phyloP scores from a whole-genome alignment of 768 basidiomycete species.

The Tremella mesenterica region DNA sequence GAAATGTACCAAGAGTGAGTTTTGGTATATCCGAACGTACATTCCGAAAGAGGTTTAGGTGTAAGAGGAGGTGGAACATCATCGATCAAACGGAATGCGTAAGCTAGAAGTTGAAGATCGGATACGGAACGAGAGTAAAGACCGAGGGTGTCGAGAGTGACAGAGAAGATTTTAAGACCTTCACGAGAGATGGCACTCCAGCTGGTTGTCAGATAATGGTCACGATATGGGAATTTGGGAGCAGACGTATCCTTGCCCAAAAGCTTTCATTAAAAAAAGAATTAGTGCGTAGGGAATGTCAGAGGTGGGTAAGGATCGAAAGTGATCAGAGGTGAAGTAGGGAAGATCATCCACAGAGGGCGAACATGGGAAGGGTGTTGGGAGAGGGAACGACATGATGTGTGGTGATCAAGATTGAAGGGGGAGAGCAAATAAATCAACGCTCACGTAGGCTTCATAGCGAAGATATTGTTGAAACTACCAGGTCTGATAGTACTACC shows the following conservation, averaged over 20 bases:
- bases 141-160: slow-evolving; percentile 40
- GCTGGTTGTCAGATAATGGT: slow-evolving; percentile 1
- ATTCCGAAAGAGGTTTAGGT: slow-evolving; percentile 20
- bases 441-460: slow-evolving; percentile 40
- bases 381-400: too few relatives aligned
- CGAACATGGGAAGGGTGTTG: too few relatives aligned
- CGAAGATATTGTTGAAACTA: slow-evolving; percentile 41
- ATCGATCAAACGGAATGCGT: slow-evolving; percentile 25
- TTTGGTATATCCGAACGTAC: slow-evolving; percentile 33
- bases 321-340: too few relatives aligned
- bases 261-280: too few relatives aligned
- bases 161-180: slow-evolving; percentile 32
- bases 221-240: too few relatives aligned
- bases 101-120: slow-evolving; percentile 35
- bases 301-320: too few relatives aligned
- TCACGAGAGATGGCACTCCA: slow-evolving; percentile 39
- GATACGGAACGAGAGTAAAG: slow-evolving; percentile 36
- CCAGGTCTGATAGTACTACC: slow-evolving; percentile 40
- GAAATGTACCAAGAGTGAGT: slow-evolving; percentile 20
- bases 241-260: too few relatives aligned
- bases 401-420: too few relatives aligned
- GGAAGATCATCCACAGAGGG: too few relatives aligned
- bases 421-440: not conserved
- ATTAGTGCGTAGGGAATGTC: too few relatives aligned
- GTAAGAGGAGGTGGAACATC: slow-evolving; percentile 17